Base-by-base conservation (phyloP, 1,284 basidiomycete species). In the Austroboletus novae-zelandiae region DNA sequence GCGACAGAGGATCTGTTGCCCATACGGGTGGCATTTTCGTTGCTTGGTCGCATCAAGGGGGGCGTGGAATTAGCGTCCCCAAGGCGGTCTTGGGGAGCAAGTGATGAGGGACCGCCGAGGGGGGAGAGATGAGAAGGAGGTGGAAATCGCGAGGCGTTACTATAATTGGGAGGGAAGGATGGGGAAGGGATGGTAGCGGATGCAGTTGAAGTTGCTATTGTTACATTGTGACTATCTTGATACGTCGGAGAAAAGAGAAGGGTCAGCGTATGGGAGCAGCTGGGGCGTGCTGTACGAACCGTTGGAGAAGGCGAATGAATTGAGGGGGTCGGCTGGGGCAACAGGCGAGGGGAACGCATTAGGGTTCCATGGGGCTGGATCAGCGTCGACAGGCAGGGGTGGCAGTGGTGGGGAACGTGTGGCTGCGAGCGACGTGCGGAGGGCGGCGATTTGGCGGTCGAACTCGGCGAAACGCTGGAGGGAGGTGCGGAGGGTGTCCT, bases 391-490 rank as follows among this genome's bases (percentile, higher is more conserved):
- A 35, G 64, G 55, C 50, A 62, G 14, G 6, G 69, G 73, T 32
- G 69, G 75, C 42, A 69, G 62, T 35, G 69, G 65, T 20, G 68
- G 59, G 14, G 70, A 66, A 36, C 62, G 65, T 40, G 74, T 68
- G 30, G 64, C 63, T 37, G 53, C 65, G 18, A 65, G 62, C 11
- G 74, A 69, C 47, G 67, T 68, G 36, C 74, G 71, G 52, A 79
- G 57, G 27, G 67, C 68, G 48, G 76, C 72, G 41, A 79, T 79
- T 49, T 80, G 71, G 44, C 68, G 70, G 57, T 81, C 77, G 52
- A 81, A 79, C 25, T 72, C 71, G 61, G 73, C 75, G 55, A 80
- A 79, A 36, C 78, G 74, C 47, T 79, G 76, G 44, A 82, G 60
- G 3, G 79, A 76, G 11, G 72, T 57, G 20, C 76, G 72, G 41